phyloP scores from a whole-genome alignment of 140 eudicot genomes.

The Stevia rebaudiana region DNA sequence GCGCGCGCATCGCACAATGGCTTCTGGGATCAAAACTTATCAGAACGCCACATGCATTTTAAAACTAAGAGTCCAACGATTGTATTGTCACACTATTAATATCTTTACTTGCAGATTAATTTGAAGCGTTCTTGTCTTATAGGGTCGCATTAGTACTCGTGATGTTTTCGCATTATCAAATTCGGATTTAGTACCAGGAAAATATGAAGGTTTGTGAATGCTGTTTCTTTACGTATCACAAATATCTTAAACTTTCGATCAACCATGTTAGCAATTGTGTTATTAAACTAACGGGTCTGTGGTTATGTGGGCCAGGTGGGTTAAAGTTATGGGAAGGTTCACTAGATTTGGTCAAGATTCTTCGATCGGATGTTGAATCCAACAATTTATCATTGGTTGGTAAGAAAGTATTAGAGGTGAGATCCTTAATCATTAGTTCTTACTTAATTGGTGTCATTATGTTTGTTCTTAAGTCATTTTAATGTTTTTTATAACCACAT shows the following conservation, averaged over 20 bases:
- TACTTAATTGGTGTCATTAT: not conserved
- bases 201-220: conserved; percentile 72
- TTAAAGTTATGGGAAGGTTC: conserved; percentile 98
- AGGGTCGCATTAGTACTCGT: conserved; percentile 91
- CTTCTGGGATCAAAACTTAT: no score
- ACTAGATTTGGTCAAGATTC: conserved; percentile 67
- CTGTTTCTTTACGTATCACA: conserved; percentile 5
- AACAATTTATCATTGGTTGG: conserved; percentile 47
- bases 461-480: not conserved
- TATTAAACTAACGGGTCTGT: not conserved
- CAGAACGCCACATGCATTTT: no score
- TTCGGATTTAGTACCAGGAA: conserved; percentile 95
- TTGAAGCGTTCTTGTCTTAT: conserved; percentile 8
- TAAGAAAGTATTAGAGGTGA: conserved; percentile 67
- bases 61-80: no score
- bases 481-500: conserved; percentile 11
- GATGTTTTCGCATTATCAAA: conserved; percentile 77
- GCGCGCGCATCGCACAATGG: no score
- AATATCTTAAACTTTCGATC: not conserved
- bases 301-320: conserved; percentile 48
- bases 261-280: not conserved
- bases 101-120: not conserved
- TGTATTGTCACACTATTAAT: not conserved
- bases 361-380: conserved; percentile 47
- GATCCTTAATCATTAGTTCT: not conserved